A percentile compares a stretch with the other conserved stretches of the same genome.
Evolutionary conservation across 2,329 filamentous ascomycete species (phyloP).

Genomic region (Alternaria brassicae): DNA sequence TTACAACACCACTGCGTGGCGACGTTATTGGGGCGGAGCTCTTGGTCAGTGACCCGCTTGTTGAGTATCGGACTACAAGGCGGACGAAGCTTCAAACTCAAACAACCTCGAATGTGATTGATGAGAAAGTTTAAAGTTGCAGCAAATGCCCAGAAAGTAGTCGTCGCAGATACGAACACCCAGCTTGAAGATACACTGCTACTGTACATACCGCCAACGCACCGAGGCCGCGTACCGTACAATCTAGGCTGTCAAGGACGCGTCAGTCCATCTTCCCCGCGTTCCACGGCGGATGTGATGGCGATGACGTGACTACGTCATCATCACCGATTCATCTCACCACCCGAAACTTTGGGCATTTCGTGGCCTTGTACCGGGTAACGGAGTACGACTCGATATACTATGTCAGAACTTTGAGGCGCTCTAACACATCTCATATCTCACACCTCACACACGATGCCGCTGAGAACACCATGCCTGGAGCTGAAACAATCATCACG

Average conservation of each 20-base stretch:
- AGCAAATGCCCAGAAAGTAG: background rate
- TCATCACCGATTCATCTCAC: slow-evolving; percentile 2
- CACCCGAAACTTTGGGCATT: slow-evolving; percentile 1
- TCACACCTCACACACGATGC: background rate
- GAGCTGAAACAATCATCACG: background rate
- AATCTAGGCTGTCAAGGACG: slow-evolving; percentile 23
- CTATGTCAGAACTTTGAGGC: background rate
- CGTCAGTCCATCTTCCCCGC: slow-evolving; percentile 21
- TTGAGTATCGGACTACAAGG: slow-evolving; percentile 9
- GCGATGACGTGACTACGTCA: slow-evolving; percentile 8
- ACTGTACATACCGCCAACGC: background rate
- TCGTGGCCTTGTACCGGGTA: background rate
- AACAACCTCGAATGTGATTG: background rate
- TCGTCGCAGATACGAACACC: background rate
- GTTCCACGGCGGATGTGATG: slow-evolving; percentile 6
- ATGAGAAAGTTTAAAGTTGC: background rate
- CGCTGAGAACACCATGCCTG: background rate
- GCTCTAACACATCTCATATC: no score
- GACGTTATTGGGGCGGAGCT: slow-evolving; percentile 18
- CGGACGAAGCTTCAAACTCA: slow-evolving; percentile 19
- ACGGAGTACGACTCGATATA: no score
- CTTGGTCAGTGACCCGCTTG: slow-evolving; percentile 7
- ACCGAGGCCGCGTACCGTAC: slow-evolving; percentile 11
- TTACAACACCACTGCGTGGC: slow-evolving; percentile 41
- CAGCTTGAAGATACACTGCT: background rate